Conservation (phyloP, 768 basidiomycete species). For the Leccinellum rugosiceps region DNA sequence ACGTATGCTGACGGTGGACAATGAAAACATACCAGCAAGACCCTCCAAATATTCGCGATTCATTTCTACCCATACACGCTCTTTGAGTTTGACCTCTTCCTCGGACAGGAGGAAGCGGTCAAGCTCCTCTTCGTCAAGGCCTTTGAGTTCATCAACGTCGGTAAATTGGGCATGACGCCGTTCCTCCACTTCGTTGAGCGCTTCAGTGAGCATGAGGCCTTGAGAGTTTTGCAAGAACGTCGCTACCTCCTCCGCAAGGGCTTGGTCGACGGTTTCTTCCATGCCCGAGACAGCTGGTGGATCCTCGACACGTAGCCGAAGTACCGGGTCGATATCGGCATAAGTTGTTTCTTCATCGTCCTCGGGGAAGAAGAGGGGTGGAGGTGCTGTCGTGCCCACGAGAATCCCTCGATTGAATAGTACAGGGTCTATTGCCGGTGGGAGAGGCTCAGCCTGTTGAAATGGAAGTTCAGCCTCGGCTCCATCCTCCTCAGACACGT, state of each 20-base stretch:
- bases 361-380: slow-evolving; percentile 44
- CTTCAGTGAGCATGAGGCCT: slow-evolving; percentile 54
- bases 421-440: slow-evolving; percentile 48
- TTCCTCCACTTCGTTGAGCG: slow-evolving; percentile 66
- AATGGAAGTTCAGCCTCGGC: slow-evolving; percentile 3
- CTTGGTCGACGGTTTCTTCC: slow-evolving; percentile 60
- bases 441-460: slow-evolving; percentile 18
- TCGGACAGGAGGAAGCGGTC: slow-evolving; percentile 75
- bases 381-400: slow-evolving; percentile 42
- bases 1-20: slow-evolving; percentile 23
- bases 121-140: slow-evolving; percentile 89
- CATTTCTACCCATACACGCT: slow-evolving; percentile 91
- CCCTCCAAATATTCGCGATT: slow-evolving; percentile 90
- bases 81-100: slow-evolving; percentile 82
- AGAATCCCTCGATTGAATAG: slow-evolving; percentile 69
- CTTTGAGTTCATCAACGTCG: slow-evolving; percentile 57
- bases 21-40: slow-evolving; percentile 55
- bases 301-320: slow-evolving; percentile 33
- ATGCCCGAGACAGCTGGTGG: slow-evolving; percentile 33
- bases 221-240: slow-evolving; percentile 61
- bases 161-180: slow-evolving; percentile 52
- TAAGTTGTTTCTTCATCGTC: slow-evolving; percentile 38
- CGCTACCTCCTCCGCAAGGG: slow-evolving; percentile 67
- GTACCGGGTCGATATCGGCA: slow-evolving; percentile 56
- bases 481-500: slow-evolving; percentile 34